Evolutionary conservation across 1,284 basidiomycete genomes (phyloP), one percentile per base, ranked within the genome.

Genomic region (Austropuccinia psidii): DNA sequence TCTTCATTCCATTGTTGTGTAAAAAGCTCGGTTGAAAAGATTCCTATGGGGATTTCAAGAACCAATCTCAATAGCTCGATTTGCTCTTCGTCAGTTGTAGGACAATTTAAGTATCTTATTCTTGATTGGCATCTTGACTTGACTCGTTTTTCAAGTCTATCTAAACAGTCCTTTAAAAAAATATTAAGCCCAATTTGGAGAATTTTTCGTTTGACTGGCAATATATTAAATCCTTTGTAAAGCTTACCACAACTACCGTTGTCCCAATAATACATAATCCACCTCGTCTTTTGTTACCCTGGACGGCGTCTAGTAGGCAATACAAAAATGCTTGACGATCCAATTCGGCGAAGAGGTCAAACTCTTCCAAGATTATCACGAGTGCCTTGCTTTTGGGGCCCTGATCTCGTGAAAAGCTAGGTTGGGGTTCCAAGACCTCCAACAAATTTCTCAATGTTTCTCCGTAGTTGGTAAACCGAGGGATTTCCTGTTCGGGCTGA

Each of bases 71-170:
- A n/a, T n/a, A 66, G 37, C 21, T 55, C 66, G 27, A 41, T 58
- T 19, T 43, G 50, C 19, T 69, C 52, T 9, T 35, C 19, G 4
- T 41, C 27, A 8, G 54, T 31, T 21, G 11, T 47, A 15, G 70
- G 69, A 11, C 88, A 85, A 0, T 86, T 84, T 7, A 90, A 88
- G 65, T 90, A 86, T 76, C 93, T 84, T 78, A 93, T 90, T 61
- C 93, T 85, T 43, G 92, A 91, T 4, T 93, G 95, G 82, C 96
- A 98, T 6, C 93, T 87, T 76, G 91, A 95, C 81, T 96, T 95
- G 64, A 97, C 93, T 58, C 93, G 85, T 80, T 98, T 97, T 81
- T 98, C 93, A 6, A 98, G 83, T 9, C 91, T 82, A 73, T 90
- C 89, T 74, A 95, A 85, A n/a, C 90, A 89, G 78, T 96, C 92